Evolutionary conservation across 148 eudicot genomes (phyloP), one percentile per base, ranked within the genome.

Genomic region (Rhododendron ferrugineum): DNA sequence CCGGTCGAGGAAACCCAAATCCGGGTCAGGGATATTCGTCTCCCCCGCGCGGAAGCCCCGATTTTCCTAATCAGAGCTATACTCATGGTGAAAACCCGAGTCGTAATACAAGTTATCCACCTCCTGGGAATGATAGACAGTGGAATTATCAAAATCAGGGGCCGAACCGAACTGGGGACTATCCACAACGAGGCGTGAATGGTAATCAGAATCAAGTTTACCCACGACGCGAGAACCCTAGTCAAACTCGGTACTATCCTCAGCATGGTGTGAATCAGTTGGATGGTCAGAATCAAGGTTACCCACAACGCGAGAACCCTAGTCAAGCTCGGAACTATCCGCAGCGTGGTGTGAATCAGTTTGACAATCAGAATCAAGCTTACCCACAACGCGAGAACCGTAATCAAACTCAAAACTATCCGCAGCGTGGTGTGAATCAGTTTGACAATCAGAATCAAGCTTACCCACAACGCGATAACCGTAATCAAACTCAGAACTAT

Each of bases 201-300:
- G 58, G 60, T 64, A 86, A 80, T 86, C 92, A 82, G 60, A 89
- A 84, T 85, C 89, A 87, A 79, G 85, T 78, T 62, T 82, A 88
- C 84, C 87, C 86, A 18, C 85, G 47, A 81, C 72, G 37, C 0
- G 83, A 37, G 76, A 88, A 83, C 88, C 89, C 90, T 82, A 86
- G 81, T 81, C 85, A 85, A 50, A 54, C 26, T 37, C 88, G 78
- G 76, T 84, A 58, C 81, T 87, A 83, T 83, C 85, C 77, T 0
- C 83, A 83, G 44, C 84, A 6, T 11, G 80, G 84, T 87, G 79
- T 62, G n/a, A 79, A 89, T 85, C 91, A 92, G 78, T 84, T 82
- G 85, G 78, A 83, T 82, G 88, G 85, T 79, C 92, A 84, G 83
- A 90, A 86, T 84, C 90, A 85, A 79, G 87, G 77, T 70, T 82